These are phyloP conservation scores for Microcyclosporella mali DNA, from an alignment of 2,329 filamentous ascomycete species.

Conservation along the genomic window DNA sequence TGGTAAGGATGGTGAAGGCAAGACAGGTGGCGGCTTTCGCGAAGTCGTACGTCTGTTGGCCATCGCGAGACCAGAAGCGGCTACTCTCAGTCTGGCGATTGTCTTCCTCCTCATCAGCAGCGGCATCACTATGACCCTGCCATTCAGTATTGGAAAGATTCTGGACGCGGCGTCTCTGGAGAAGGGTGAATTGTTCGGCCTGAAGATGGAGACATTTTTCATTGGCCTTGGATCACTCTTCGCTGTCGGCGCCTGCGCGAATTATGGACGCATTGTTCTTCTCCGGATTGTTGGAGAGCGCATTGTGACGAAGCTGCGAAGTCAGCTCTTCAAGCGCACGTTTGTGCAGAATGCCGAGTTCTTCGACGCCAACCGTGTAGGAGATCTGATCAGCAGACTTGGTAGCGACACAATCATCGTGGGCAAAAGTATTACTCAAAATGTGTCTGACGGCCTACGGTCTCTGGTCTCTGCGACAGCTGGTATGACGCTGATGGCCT, in stretches of 20 bases:
- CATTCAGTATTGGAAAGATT: slow-evolving; percentile 93
- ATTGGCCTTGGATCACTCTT: slow-evolving; percentile 66
- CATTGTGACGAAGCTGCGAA: slow-evolving; percentile 82
- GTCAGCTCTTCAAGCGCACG: slow-evolving; percentile 82
- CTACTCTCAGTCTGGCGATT: slow-evolving; percentile 74
- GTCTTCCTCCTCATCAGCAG: slow-evolving; percentile 83
- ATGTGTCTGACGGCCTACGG: slow-evolving; percentile 90
- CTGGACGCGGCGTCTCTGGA: slow-evolving; percentile 81
- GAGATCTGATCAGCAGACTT: slow-evolving; percentile 89
- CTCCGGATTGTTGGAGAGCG: slow-evolving; percentile 91
- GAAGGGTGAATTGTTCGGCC: slow-evolving; percentile 68
- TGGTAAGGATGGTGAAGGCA: slow-evolving; percentile 46
- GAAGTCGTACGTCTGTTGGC: slow-evolving; percentile 85
- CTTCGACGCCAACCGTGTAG: slow-evolving; percentile 95
- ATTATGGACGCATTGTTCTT: slow-evolving; percentile 89
- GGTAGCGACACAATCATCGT: slow-evolving; percentile 97
- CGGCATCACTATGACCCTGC: slow-evolving; percentile 89
- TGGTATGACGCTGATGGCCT: slow-evolving; percentile 91
- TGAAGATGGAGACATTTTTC: slow-evolving; percentile 85
- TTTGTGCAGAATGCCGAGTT: slow-evolving; percentile 98
- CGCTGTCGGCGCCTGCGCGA: slow-evolving; percentile 76
- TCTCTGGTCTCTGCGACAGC: slow-evolving; percentile 84
- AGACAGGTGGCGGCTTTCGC: slow-evolving; percentile 50
- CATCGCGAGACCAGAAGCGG: slow-evolving; percentile 80
- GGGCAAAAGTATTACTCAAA: slow-evolving; percentile 96